Percentiles rank a stretch among this genome's conserved stretches.
These are phyloP conservation scores for Theobroma cacao DNA, from an alignment of 345 rosid genomes.

Conservation along the genomic window DNA sequence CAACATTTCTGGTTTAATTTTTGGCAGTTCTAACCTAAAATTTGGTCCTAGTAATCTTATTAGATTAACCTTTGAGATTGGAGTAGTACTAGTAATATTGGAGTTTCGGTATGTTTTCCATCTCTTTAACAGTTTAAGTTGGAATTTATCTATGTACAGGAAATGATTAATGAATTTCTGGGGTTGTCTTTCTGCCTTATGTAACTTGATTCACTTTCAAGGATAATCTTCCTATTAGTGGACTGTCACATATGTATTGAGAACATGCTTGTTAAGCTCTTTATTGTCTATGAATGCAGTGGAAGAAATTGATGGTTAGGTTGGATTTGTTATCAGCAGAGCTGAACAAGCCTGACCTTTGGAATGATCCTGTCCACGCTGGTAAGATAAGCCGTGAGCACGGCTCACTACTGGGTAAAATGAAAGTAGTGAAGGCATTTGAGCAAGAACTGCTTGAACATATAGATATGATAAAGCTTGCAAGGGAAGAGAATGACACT, in stretches of 20 bases:
- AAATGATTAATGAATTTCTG: conserved; percentile 5
- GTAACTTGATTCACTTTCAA: neutral
- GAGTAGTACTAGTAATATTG: neutral
- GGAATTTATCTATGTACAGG: neutral
- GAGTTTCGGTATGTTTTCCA: neutral
- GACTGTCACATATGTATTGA: neutral
- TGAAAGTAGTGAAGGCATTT: conserved; percentile 70
- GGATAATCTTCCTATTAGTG: neutral
- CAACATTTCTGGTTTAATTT: neutral
- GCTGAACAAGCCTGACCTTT: conserved; percentile 69
- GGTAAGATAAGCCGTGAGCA: conserved; percentile 91
- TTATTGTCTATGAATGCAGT: conserved; percentile 46
- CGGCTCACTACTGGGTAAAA: conserved; percentile 63
- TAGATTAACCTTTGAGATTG: neutral
- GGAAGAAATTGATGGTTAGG: conserved; percentile 73
- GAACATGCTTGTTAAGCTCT: neutral
- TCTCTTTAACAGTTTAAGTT: neutral
- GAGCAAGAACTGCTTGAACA: conserved; percentile 88
- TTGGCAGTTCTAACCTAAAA: neutral
- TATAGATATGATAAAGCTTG: conserved; percentile 92
- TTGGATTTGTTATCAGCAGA: conserved; percentile 57
- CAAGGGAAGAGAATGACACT: conserved; percentile 78
- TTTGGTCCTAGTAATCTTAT: neutral
- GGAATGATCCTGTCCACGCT: conserved; percentile 88
- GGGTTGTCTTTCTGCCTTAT: neutral